phyloP scores from a whole-genome alignment of 139 green algal species.

The Mychonastes homosphaera region DNA sequence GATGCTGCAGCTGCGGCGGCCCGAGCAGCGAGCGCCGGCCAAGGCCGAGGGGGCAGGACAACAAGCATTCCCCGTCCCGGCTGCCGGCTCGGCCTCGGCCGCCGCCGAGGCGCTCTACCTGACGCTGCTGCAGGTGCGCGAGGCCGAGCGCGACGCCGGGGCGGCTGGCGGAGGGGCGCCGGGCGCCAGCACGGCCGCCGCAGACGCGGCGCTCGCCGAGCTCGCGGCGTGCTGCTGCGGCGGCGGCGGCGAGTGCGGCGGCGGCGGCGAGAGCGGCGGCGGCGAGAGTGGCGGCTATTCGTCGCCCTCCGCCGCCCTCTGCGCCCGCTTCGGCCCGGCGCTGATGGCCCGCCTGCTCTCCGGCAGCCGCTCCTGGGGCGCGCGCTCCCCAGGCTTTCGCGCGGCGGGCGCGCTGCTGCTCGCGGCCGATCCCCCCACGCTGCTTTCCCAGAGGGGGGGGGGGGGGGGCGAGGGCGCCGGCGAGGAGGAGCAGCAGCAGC shows the following conservation, averaged over 20 bases:
- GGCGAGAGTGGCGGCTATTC: background rate
- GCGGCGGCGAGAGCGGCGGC: constrained; percentile 4
- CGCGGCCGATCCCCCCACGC: too few relatives aligned
- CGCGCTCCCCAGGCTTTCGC: too few relatives aligned
- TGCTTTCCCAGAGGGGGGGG: too few relatives aligned
- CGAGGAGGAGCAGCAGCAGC: too few relatives aligned
- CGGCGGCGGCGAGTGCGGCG: background rate
- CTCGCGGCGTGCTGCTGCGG: constrained; percentile 8
- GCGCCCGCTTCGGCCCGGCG: too few relatives aligned
- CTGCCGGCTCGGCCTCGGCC: background rate
- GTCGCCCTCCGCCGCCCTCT: background rate
- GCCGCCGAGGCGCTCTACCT: constrained; percentile 33
- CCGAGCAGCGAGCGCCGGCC: too few relatives aligned
- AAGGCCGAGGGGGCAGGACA: background rate
- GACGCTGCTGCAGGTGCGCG: constrained; percentile 50
- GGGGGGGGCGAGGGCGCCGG: too few relatives aligned
- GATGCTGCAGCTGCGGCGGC: background rate
- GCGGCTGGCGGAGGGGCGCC: constrained; percentile 9
- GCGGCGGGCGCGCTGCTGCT: too few relatives aligned
- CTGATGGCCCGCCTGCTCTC: too few relatives aligned
- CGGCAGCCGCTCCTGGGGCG: too few relatives aligned
- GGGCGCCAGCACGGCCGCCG: background rate
- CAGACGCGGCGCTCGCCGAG: background rate
- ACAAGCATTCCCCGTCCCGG: background rate
- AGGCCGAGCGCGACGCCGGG: constrained; percentile 10